Evolutionary conservation across 352 stramenopile species (phyloP).

Genomic region (Globisporangium sylvaticum): DNA sequence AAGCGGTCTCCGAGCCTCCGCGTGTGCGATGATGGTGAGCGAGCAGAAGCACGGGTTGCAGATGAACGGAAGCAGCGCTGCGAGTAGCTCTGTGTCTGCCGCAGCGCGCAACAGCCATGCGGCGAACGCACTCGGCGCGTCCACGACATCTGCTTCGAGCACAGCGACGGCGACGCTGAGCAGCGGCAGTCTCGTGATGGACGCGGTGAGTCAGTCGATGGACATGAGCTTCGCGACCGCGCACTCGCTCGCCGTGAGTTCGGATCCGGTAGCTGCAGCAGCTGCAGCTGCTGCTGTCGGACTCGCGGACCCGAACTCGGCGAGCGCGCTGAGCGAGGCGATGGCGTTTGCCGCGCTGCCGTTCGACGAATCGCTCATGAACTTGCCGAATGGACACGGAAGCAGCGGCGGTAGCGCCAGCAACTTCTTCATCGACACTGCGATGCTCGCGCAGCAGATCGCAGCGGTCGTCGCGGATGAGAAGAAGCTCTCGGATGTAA

Average conservation of each 20-base stretch:
- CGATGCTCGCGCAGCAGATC: slow-evolving; percentile 53
- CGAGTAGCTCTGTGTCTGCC: not conserved
- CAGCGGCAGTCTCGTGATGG: not conserved
- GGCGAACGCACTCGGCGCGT: slow-evolving; percentile 5
- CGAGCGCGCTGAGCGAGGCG: slow-evolving; percentile 6
- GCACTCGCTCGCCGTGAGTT: slow-evolving; percentile 12
- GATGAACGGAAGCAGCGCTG: not conserved
- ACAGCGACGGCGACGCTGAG: slow-evolving; percentile 5
- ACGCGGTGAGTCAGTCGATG: slow-evolving; percentile 8
- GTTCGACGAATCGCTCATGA: slow-evolving; percentile 62
- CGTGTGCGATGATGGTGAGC: slow-evolving; percentile 36
- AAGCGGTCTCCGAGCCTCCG: not conserved
- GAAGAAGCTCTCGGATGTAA: slow-evolving; percentile 78
- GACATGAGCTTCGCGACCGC: slow-evolving; percentile 12
- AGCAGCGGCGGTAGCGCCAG: slow-evolving; percentile 17
- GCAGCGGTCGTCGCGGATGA: slow-evolving; percentile 63
- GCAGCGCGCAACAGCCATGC: slow-evolving; percentile 1
- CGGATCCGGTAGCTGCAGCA: slow-evolving; percentile 12
- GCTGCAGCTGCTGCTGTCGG: slow-evolving; percentile 14
- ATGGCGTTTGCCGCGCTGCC: slow-evolving; percentile 28
- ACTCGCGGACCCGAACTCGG: slow-evolving; percentile 14
- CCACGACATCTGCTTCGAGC: not conserved
- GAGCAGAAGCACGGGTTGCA: slow-evolving; percentile 24
- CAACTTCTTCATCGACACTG: slow-evolving; percentile 65
- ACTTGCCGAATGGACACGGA: slow-evolving; percentile 1